A percentile compares a stretch with the other conserved stretches of the same genome.
These are phyloP conservation scores for Salinomyces thailandicus DNA, from an alignment of 2,329 filamentous ascomycete species.

Conservation along the genomic window DNA sequence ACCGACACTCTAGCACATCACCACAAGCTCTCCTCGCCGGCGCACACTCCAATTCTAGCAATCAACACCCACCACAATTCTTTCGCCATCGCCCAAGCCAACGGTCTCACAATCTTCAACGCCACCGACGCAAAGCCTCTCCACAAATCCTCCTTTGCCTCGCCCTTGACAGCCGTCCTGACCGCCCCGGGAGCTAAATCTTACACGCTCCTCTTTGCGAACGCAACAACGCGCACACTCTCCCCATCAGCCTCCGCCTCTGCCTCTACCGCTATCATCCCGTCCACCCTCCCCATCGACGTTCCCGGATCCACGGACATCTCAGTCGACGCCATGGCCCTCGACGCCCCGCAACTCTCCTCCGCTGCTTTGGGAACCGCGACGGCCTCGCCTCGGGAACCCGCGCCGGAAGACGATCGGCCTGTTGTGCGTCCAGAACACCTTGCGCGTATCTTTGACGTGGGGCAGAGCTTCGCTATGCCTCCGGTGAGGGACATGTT, in stretches of 20 bases:
- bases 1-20: conserved; percentile 51
- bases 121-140: conserved; percentile 50
- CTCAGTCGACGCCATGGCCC: background rate
- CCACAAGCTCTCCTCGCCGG: conserved; percentile 12
- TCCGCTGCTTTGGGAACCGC: background rate
- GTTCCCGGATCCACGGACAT: background rate
- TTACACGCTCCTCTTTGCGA: conserved; percentile 66
- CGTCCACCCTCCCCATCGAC: background rate
- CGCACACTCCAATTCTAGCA: conserved; percentile 41
- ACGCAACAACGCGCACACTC: conserved; percentile 55
- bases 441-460: conserved; percentile 60
- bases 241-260: too few relatives aligned
- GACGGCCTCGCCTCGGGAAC: background rate
- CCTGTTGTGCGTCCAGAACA: conserved; percentile 58
- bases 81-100: conserved; percentile 28
- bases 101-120: conserved; percentile 50
- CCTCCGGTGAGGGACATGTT: conserved; percentile 67
- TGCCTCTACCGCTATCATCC: conserved; percentile 12
- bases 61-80: conserved; percentile 48
- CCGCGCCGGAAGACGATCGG: conserved; percentile 39
- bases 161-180: conserved; percentile 51
- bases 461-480: conserved; percentile 56
- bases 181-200: conserved; percentile 55
- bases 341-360: background rate
- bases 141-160: conserved; percentile 32